phyloP scores from a whole-genome alignment of 169 alveolate species.

The Plasmodium inui region DNA sequence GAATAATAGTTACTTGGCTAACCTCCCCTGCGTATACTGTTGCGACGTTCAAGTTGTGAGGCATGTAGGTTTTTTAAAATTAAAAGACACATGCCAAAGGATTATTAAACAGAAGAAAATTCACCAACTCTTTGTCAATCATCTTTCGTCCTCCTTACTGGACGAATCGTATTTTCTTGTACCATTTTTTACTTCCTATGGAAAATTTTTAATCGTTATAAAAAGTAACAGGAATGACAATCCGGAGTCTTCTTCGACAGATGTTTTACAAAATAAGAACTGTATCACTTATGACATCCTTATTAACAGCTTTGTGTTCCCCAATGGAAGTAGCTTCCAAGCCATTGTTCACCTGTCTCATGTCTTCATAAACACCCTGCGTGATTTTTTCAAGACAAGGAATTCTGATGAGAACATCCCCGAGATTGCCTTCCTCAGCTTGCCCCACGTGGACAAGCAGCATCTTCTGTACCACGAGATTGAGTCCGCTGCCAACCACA shows the following conservation, averaged over 20 bases:
- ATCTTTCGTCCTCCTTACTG: constrained; percentile 32
- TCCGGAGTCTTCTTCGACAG: not conserved
- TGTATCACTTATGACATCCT: constrained; percentile 43
- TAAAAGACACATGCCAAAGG: constrained; percentile 65
- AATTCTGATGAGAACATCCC: constrained; percentile 66
- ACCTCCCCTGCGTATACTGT: constrained; percentile 47
- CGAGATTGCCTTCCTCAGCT: constrained; percentile 21
- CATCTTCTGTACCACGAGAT: constrained; percentile 42
- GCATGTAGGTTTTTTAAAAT: constrained; percentile 59
- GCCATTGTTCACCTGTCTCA: constrained; percentile 73
- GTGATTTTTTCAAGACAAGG: constrained; percentile 29
- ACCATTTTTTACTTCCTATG: constrained; percentile 73
- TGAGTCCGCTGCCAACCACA: constrained; percentile 21
- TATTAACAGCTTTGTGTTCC: constrained; percentile 66
- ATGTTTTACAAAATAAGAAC: constrained; percentile 26
- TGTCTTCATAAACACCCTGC: constrained; percentile 37
- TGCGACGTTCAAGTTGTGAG: constrained; percentile 53
- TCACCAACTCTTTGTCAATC: constrained; percentile 31
- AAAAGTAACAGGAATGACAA: constrained; percentile 20
- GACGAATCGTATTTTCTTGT: constrained; percentile 63
- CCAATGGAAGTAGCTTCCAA: constrained; percentile 67
- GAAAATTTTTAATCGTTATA: constrained; percentile 64
- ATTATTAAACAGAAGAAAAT: constrained; percentile 56
- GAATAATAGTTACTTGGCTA: constrained; percentile 27
- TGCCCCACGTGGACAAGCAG: constrained; percentile 45